Evolutionary conservation across 1,139 yeast genomes (phyloP).

Genomic region (Debaryomyces fabryi): DNA sequence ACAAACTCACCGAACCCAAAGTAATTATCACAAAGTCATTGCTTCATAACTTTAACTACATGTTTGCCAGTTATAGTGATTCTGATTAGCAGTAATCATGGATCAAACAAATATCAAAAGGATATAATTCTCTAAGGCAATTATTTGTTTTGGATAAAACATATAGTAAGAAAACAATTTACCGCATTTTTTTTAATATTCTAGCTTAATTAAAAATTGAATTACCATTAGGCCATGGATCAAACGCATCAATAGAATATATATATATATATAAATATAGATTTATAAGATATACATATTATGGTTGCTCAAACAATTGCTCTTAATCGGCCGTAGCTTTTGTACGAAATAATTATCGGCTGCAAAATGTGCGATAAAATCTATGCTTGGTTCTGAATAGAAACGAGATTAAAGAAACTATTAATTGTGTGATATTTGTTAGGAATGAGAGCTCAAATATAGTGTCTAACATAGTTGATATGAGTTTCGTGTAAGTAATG

Average conservation of each 20-base stretch:
- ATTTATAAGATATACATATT: neutral
- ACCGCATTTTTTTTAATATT: neutral
- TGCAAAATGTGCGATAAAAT: neutral
- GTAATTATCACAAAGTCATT: conserved; percentile 1
- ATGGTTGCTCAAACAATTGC: neutral
- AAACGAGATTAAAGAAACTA: no score
- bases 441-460: no score
- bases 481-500: no score
- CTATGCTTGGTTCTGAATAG: no score
- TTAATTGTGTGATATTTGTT: no score
- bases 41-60: conserved; percentile 12
- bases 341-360: neutral
- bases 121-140: neutral
- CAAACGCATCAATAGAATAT: neutral
- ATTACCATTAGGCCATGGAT: neutral
- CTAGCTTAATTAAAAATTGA: no score
- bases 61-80: conserved; percentile 12
- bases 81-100: neutral
- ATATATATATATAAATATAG: neutral
- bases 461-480: no score
- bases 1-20: neutral
- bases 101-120: neutral
- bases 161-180: neutral
- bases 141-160: neutral
- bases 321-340: neutral